Evolutionary conservation across 441 rosid genomes (phyloP).

Genomic region (Dalechampia spathulata): DNA sequence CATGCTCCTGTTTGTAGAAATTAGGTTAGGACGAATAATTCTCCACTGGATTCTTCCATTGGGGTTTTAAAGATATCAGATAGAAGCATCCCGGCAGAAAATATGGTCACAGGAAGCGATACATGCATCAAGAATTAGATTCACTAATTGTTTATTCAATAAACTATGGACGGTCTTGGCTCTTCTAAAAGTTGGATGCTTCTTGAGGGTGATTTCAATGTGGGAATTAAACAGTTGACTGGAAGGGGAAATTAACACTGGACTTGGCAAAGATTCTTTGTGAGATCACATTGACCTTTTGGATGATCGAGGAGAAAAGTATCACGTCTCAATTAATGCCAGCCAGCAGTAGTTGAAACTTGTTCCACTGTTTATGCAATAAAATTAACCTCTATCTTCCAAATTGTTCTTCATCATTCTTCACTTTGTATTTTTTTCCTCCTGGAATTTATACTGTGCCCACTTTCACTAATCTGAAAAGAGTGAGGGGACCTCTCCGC

Average conservation of each 20-base stretch:
- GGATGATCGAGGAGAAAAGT: background rate
- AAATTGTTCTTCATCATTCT: background rate
- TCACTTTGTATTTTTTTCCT: too few relatives aligned
- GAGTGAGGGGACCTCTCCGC: slow-evolving; percentile 20
- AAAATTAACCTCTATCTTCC: background rate
- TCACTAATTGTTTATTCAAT: background rate
- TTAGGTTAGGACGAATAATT: slow-evolving; percentile 20
- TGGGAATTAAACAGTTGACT: background rate
- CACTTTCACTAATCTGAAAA: slow-evolving; percentile 31
- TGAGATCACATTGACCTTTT: slow-evolving; percentile 4
- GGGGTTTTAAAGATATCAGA: background rate
- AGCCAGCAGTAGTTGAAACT: background rate
- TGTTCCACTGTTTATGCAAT: too few relatives aligned
- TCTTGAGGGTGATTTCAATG: too few relatives aligned
- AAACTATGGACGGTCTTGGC: too few relatives aligned
- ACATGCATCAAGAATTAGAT: background rate
- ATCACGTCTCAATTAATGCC: background rate
- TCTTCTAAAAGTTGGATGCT: slow-evolving; percentile 1
- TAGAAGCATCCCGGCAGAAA: background rate
- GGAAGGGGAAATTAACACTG: background rate
- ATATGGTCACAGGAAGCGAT: background rate
- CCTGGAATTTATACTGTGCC: slow-evolving; percentile 44
- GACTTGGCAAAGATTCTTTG: background rate
- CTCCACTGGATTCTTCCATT: background rate
- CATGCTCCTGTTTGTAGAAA: background rate